These are phyloP conservation scores for Polyrhizophydium stewartii DNA, from an alignment of 371 early-diverging fungal genomes.

Conservation along the genomic window DNA sequence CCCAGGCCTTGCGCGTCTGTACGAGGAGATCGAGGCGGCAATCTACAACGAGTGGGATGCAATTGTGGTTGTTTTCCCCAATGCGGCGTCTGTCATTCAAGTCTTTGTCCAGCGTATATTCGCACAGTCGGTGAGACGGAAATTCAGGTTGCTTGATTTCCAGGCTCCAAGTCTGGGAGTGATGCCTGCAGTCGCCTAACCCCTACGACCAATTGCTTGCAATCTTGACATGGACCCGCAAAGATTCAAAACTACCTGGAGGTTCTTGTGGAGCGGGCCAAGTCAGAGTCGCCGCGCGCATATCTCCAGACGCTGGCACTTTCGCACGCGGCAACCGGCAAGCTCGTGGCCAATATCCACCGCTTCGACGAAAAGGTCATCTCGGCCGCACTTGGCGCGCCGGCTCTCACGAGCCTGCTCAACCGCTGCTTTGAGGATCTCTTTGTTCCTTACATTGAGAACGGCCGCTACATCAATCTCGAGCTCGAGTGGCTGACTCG, in stretches of 20 bases:
- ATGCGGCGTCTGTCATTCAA: conserved; percentile 84
- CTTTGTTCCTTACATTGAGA: conserved; percentile 91
- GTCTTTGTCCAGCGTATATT: conserved; percentile 90
- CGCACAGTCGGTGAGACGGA: conserved; percentile 78
- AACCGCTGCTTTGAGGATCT: conserved; percentile 91
- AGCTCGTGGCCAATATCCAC: conserved; percentile 71
- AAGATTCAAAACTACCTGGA: conserved; percentile 87
- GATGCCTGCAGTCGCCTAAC: no score
- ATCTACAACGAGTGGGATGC: conserved; percentile 82
- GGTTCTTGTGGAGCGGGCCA: conserved; percentile 63
- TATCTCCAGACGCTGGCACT: conserved; percentile 76
- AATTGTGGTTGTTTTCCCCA: conserved; percentile 90
- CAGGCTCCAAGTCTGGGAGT: no score
- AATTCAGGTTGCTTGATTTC: not conserved
- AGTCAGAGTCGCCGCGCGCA: conserved; percentile 62
- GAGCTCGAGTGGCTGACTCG: conserved; percentile 38
- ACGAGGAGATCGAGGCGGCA: conserved; percentile 74
- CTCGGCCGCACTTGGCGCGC: conserved; percentile 13
- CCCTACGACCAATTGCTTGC: no score
- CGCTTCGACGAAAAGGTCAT: conserved; percentile 48
- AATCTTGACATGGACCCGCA: not conserved
- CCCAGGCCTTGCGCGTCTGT: conserved; percentile 71
- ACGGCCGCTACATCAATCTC: conserved; percentile 73
- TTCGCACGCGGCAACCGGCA: conserved; percentile 70
- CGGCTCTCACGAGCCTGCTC: conserved; percentile 30